Percentiles rank a stretch among this genome's conserved stretches.
Evolutionary conservation across 2,329 filamentous ascomycete species (phyloP).

Genomic region (Albophoma yamanashiensis): DNA sequence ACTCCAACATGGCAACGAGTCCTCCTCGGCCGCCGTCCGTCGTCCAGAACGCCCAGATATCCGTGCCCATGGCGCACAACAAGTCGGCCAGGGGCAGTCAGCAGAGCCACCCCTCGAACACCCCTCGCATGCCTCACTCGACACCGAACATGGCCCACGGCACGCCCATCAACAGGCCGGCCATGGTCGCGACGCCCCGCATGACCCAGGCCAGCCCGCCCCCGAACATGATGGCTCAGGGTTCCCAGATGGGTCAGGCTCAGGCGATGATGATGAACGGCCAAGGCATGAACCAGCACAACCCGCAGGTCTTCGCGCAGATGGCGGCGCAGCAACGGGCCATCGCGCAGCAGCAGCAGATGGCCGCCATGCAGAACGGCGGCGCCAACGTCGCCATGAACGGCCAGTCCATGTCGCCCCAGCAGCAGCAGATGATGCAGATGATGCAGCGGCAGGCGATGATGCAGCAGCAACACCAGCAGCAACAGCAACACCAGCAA

Average conservation of each 20-base stretch:
- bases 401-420: constrained; percentile 21
- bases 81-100: constrained; percentile 57
- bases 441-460: constrained; percentile 26
- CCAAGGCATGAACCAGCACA: constrained; percentile 28
- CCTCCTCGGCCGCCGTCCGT: constrained; percentile 57
- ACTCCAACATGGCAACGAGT: constrained; percentile 58
- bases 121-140: constrained; percentile 48
- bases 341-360: constrained; percentile 34
- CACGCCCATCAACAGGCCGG: constrained; percentile 44
- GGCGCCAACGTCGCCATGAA: constrained; percentile 25
- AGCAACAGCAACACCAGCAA: too few relatives aligned
- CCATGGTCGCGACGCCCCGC: constrained; percentile 46
- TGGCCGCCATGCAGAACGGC: constrained; percentile 27
- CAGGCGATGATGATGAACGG: constrained; percentile 42
- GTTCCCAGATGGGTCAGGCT: constrained; percentile 39
- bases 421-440: constrained; percentile 27
- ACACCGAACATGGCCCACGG: constrained; percentile 51
- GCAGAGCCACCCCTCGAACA: constrained; percentile 54
- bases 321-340: constrained; percentile 37
- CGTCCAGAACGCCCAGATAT: constrained; percentile 48
- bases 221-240: constrained; percentile 47
- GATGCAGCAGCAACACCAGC: constrained; percentile 29
- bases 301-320: constrained; percentile 30
- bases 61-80: constrained; percentile 47
- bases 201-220: constrained; percentile 54